Conservation (phyloP, 2,329 filamentous ascomycete genomes). For the Exophiala dermatitidis region DNA sequence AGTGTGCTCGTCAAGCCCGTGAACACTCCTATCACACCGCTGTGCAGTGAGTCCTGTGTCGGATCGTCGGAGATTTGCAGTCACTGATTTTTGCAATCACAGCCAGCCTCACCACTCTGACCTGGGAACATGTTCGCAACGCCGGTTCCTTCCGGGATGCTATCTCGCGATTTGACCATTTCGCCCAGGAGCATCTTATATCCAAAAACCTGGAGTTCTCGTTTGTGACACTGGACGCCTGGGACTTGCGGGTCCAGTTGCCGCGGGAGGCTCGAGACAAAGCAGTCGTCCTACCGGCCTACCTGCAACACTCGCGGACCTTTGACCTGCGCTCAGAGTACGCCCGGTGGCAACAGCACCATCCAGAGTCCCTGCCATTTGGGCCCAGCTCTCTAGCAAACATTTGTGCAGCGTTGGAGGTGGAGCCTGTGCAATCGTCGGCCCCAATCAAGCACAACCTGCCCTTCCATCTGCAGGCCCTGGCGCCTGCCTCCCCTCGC, state of each 20-base stretch:
- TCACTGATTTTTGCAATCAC: slow-evolving; percentile 26
- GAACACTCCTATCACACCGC: slow-evolving; percentile 95
- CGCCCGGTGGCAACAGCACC: slow-evolving; percentile 96
- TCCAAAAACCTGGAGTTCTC: slow-evolving; percentile 93
- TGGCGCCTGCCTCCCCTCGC: slow-evolving; percentile 89
- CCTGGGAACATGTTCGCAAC: slow-evolving; percentile 97
- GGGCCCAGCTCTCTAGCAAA: slow-evolving; percentile 92
- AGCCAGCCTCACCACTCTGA: slow-evolving; percentile 96
- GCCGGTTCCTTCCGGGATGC: slow-evolving; percentile 96
- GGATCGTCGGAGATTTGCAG: slow-evolving; percentile 14
- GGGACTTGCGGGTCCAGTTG: slow-evolving; percentile 96
- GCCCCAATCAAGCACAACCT: slow-evolving; percentile 98
- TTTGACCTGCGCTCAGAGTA: slow-evolving; percentile 97
- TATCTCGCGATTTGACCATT: slow-evolving; percentile 87
- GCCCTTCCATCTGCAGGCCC: slow-evolving; percentile 91
- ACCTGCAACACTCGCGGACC: slow-evolving; percentile 93
- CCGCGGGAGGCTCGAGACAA: slow-evolving; percentile 97
- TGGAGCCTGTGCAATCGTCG: slow-evolving; percentile 94
- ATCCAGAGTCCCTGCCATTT: slow-evolving; percentile 94
- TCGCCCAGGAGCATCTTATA: slow-evolving; percentile 83
- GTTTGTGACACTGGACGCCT: slow-evolving; percentile 95
- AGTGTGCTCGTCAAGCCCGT: slow-evolving; percentile 96
- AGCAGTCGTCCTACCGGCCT: slow-evolving; percentile 89
- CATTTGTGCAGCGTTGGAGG: slow-evolving; percentile 95
- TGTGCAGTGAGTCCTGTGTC: slow-evolving; percentile 75